These are phyloP conservation scores for Immersiella caudata DNA, from an alignment of 495 filamentous ascomycete genomes.

Conservation along the genomic window DNA sequence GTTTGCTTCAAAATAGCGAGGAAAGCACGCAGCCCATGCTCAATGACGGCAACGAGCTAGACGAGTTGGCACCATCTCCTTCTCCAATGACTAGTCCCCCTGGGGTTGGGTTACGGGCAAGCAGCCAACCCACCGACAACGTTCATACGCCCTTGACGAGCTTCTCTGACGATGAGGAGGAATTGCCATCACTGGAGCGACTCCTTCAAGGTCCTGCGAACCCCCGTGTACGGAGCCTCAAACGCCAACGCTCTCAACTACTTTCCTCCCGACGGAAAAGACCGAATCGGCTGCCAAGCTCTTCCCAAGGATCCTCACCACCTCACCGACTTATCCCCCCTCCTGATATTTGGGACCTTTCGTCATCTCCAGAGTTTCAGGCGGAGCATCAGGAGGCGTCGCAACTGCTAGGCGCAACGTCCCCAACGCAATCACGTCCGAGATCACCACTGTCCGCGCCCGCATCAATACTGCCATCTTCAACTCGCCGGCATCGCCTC, in stretches of 20 bases:
- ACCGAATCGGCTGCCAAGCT: slow-evolving; percentile 24
- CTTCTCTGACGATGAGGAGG: slow-evolving; percentile 38
- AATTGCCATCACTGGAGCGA: slow-evolving; percentile 41
- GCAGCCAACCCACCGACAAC: slow-evolving; percentile 30
- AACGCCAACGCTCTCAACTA: slow-evolving; percentile 25
- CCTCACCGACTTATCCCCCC: slow-evolving; percentile 23
- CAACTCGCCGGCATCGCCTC: neutral
- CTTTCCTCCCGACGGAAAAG: slow-evolving; percentile 29
- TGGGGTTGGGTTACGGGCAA: slow-evolving; percentile 19
- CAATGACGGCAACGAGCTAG: slow-evolving; percentile 26
- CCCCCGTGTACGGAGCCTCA: slow-evolving; percentile 18
- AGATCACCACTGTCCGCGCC: neutral
- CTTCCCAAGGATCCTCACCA: slow-evolving; percentile 30
- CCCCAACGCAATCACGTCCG: neutral
- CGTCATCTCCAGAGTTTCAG: slow-evolving; percentile 23
- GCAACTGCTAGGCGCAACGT: slow-evolving; percentile 16
- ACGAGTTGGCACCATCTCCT: slow-evolving; percentile 36
- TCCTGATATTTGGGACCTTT: slow-evolving; percentile 24
- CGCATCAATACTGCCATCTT: neutral
- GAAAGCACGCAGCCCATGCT: slow-evolving; percentile 35
- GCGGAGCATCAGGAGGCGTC: slow-evolving; percentile 11
- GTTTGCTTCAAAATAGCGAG: slow-evolving; percentile 21
- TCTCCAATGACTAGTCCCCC: slow-evolving; percentile 33
- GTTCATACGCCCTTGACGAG: slow-evolving; percentile 36
- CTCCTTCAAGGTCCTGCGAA: slow-evolving; percentile 26